These are phyloP conservation scores for Actinomucor elegans DNA, from an alignment of 371 early-diverging fungal genomes.

Conservation along the genomic window DNA sequence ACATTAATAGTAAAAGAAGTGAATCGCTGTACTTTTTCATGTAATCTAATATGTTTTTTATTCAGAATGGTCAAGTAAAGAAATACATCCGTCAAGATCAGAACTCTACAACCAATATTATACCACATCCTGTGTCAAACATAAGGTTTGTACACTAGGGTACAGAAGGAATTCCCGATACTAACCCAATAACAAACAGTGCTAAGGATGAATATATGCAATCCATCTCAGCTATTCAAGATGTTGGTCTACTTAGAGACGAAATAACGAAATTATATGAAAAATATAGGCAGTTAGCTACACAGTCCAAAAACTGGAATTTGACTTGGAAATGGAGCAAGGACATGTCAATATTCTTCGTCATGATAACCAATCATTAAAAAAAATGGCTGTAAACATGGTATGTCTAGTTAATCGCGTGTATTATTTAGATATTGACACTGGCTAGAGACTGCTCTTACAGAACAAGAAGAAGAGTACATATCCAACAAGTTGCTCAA, in stretches of 20 bases:
- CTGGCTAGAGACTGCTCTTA: slow-evolving; percentile 51
- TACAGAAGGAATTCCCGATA: too few relatives aligned
- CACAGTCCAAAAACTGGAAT: slow-evolving; percentile 56
- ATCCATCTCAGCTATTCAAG: slow-evolving; percentile 5
- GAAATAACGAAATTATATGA: slow-evolving; percentile 39
- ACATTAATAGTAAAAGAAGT: slow-evolving; percentile 7
- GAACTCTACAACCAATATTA: too few relatives aligned
- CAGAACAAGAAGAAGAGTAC: slow-evolving; percentile 74
- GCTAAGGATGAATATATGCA: not conserved
- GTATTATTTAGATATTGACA: not conserved
- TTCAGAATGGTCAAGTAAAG: too few relatives aligned
- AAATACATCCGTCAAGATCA: too few relatives aligned
- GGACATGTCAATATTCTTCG: slow-evolving; percentile 68
- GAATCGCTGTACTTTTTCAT: too few relatives aligned
- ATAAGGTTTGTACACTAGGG: too few relatives aligned
- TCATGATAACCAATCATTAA: slow-evolving; percentile 63
- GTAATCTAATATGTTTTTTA: too few relatives aligned
- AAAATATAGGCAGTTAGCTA: slow-evolving; percentile 37
- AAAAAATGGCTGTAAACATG: slow-evolving; percentile 65
- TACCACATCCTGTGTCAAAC: too few relatives aligned
- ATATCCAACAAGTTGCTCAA: slow-evolving; percentile 68
- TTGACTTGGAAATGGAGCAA: slow-evolving; percentile 70
- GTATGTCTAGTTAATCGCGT: slow-evolving; percentile 22
- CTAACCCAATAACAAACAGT: too few relatives aligned
- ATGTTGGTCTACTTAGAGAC: slow-evolving; percentile 34